Conservation (phyloP, 306 rosid genomes). For the Arachis hypogaea region DNA sequence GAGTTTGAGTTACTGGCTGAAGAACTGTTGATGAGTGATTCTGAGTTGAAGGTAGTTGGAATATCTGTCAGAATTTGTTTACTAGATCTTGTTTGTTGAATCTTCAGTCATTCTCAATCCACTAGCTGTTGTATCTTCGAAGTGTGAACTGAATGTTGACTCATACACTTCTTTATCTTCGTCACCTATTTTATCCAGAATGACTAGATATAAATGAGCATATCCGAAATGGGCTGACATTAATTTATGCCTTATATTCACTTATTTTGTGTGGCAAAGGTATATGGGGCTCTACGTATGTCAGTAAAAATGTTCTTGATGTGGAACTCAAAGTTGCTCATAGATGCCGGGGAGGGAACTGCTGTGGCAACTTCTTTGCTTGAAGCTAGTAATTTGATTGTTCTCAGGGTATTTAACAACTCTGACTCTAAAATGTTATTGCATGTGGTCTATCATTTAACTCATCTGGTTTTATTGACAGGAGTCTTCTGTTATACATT, state of each 20-base stretch:
- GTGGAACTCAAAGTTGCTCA: slow-evolving; percentile 97
- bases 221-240: not conserved
- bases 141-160: slow-evolving; percentile 19
- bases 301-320: slow-evolving; percentile 98
- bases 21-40: slow-evolving; percentile 95
- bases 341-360: slow-evolving; percentile 88
- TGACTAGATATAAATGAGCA: not conserved
- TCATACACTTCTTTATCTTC: not conserved
- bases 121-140: slow-evolving; percentile 26
- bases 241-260: slow-evolving; percentile 6
- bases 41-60: slow-evolving; percentile 77
- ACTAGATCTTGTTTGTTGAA: slow-evolving; percentile 18
- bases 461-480: slow-evolving; percentile 45
- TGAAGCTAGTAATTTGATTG: slow-evolving; percentile 95
- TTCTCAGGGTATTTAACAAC: slow-evolving; percentile 75
- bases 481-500: slow-evolving; percentile 95
- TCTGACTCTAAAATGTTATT: slow-evolving; percentile 36
- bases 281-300: slow-evolving; percentile 98
- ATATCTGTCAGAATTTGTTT: slow-evolving; percentile 19
- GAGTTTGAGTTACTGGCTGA: slow-evolving; percentile 98
- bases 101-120: slow-evolving; percentile 19
- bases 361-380: slow-evolving; percentile 86
- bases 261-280: slow-evolving; percentile 53
- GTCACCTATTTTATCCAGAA: not conserved
- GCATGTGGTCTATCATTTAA: slow-evolving; percentile 34